Base-by-base conservation (phyloP, 129 eudicot species). In the Flaveria trinervia region DNA sequence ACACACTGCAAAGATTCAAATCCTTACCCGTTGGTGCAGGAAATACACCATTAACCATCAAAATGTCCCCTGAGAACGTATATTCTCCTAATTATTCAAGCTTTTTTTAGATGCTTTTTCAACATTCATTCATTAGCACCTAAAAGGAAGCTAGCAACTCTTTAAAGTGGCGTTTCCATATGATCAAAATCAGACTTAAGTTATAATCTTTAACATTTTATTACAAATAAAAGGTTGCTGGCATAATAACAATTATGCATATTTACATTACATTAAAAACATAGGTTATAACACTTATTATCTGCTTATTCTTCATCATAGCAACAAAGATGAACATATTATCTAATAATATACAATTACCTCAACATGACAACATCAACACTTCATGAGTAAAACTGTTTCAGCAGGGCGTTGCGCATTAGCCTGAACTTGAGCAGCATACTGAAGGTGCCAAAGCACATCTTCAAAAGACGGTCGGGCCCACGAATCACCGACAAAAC, bases 361-460 rank as follows among this genome's bases (percentile, higher is more conserved):
- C 68, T 28, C 68, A 64, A 77, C 76, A 55, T 65, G 51, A 71
- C 68, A 64, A 77, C 76, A 55, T 65, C 60, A 71, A 67, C 82
- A 74, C 25, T 62, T 77, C 78, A 80, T 70, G 83, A 79, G 72
- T 16, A 46, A n/a, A 71, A 75, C 75, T 17, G 52, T 15, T 75
- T 75, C 71, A 56, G 77, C 69, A 52, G 80, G 77, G 77, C 84
- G 81, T 54, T 85, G 86, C 68, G 85, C 84, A 8, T 85, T 83
- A 22, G 76, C 84, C 77, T 88, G 88, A 62, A 88, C 80, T 81
- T 88, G 92, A 68, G 88, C 86, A 55, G 92, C 92, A 74, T 88
- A 88, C 76, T 88, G 92, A 48, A 88, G 80, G 80, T 88, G 88
- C 92, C 92, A 88, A 64, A 85, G 92, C 44, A 88, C 85, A 26